Percentiles rank a stretch among this genome's conserved stretches.
Conservation (phyloP, 2,329 filamentous ascomycete genomes). For the Trichoderma atroviride region DNA sequence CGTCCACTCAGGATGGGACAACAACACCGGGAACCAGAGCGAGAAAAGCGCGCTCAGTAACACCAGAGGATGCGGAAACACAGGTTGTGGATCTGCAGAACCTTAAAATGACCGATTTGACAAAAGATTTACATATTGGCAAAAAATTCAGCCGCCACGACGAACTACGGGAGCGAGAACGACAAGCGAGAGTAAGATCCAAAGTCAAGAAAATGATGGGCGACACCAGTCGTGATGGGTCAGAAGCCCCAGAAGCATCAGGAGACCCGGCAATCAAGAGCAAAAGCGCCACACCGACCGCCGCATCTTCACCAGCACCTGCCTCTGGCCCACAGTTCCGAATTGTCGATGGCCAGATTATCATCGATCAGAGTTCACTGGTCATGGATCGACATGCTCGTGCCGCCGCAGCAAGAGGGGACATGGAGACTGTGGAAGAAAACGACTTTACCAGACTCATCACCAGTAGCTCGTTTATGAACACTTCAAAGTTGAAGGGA, state of each 20-base stretch:
- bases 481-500: slow-evolving; percentile 62
- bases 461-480: slow-evolving; percentile 68
- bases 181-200: slow-evolving; percentile 43
- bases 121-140: slow-evolving; percentile 69
- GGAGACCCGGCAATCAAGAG: slow-evolving; percentile 21
- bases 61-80: slow-evolving; percentile 65
- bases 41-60: slow-evolving; percentile 51
- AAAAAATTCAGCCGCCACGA: slow-evolving; percentile 75
- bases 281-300: slow-evolving; percentile 27
- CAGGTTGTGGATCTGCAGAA: slow-evolving; percentile 65
- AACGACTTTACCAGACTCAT: slow-evolving; percentile 75
- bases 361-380: slow-evolving; percentile 69
- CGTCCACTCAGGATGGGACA: slow-evolving; percentile 30
- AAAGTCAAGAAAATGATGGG: slow-evolving; percentile 37
- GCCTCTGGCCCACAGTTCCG: slow-evolving; percentile 58
- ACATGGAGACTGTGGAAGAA: slow-evolving; percentile 69
- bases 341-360: slow-evolving; percentile 72
- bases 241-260: slow-evolving; percentile 28
- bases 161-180: slow-evolving; percentile 69
- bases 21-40: slow-evolving; percentile 34
- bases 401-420: slow-evolving; percentile 53
- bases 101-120: slow-evolving; percentile 74
- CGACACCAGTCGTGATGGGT: slow-evolving; percentile 31
- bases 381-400: slow-evolving; percentile 69
- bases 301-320: slow-evolving; percentile 29